Percentiles rank a stretch among this genome's conserved stretches.
Conservation (phyloP, 106 monocot genomes). For the Chionographis japonica region DNA sequence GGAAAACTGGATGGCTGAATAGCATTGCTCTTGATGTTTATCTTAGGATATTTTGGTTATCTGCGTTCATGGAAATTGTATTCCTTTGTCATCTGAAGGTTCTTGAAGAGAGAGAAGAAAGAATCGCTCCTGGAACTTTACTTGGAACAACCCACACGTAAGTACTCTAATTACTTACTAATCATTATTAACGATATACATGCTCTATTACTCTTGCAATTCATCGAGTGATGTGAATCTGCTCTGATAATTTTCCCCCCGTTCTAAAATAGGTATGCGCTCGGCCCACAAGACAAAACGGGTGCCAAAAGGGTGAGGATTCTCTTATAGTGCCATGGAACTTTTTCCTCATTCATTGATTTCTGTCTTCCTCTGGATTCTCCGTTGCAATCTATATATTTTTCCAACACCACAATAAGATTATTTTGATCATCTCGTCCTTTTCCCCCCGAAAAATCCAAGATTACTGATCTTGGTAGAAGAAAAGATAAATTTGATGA, state of each 20-base stretch:
- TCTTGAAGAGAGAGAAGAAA: conserved; percentile 98
- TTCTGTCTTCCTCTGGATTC: too few relatives aligned
- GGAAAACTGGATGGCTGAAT: too few relatives aligned
- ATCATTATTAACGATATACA: not conserved
- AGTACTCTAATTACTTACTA: conserved; percentile 8
- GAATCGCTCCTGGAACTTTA: conserved; percentile 84
- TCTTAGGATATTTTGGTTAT: too few relatives aligned
- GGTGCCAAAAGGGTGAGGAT: conserved; percentile 73
- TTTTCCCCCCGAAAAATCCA: too few relatives aligned
- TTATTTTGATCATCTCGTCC: too few relatives aligned
- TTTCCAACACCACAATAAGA: too few relatives aligned
- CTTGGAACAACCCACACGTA: conserved; percentile 92
- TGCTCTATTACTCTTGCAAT: not conserved
- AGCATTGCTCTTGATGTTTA: too few relatives aligned
- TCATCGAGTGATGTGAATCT: not conserved
- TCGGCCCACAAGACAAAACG: conserved; percentile 77
- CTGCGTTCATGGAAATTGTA: not conserved
- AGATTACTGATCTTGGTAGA: too few relatives aligned
- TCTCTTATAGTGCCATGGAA: not conserved
- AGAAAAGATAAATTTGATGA: too few relatives aligned
- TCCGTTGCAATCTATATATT: too few relatives aligned
- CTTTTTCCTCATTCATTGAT: not conserved
- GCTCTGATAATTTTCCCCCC: not conserved
- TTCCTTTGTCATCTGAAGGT: conserved; percentile 37
- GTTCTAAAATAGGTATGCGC: conserved; percentile 51